Conservation (phyloP, 306 rosid species). For the Lathyrus sativus region DNA sequence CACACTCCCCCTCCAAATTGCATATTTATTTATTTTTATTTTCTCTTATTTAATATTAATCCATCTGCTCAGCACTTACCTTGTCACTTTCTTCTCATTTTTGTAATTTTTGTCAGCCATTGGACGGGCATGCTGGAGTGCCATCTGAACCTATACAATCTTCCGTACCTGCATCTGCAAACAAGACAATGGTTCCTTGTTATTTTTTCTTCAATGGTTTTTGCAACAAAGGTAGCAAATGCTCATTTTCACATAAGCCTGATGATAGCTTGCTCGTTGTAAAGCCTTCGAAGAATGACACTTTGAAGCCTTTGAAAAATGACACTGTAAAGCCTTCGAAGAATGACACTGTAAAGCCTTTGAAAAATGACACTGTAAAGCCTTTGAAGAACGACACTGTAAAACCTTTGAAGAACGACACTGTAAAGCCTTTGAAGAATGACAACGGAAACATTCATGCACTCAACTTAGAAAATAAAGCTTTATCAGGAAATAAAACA, state of each 20-base stretch:
- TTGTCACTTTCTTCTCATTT: slow-evolving; percentile 32
- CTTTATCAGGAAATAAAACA: slow-evolving; percentile 42
- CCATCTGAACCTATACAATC: slow-evolving; percentile 54
- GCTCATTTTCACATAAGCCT: slow-evolving; percentile 68
- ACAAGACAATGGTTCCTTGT: slow-evolving; percentile 70
- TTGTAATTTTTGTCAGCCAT: slow-evolving; percentile 56
- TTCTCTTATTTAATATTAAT: slow-evolving; percentile 23
- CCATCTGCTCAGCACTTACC: slow-evolving; percentile 28
- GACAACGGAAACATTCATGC: slow-evolving; percentile 46
- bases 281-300: neutral
- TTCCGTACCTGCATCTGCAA: slow-evolving; percentile 56
- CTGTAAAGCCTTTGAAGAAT: slow-evolving; percentile 53
- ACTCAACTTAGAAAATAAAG: slow-evolving; percentile 46
- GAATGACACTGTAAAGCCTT: neutral
- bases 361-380: neutral
- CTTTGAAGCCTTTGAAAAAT: neutral
- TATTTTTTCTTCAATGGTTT: slow-evolving; percentile 72
- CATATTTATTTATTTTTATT: neutral
- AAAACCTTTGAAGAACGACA: neutral
- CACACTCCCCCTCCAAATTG: neutral
- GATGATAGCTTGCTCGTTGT: slow-evolving; percentile 37
- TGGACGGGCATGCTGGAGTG: slow-evolving; percentile 65
- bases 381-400: neutral
- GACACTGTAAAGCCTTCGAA: neutral
- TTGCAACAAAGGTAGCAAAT: slow-evolving; percentile 81